Conservation (phyloP, 2,329 filamentous ascomycete genomes). For the Metarhizium sp. region DNA sequence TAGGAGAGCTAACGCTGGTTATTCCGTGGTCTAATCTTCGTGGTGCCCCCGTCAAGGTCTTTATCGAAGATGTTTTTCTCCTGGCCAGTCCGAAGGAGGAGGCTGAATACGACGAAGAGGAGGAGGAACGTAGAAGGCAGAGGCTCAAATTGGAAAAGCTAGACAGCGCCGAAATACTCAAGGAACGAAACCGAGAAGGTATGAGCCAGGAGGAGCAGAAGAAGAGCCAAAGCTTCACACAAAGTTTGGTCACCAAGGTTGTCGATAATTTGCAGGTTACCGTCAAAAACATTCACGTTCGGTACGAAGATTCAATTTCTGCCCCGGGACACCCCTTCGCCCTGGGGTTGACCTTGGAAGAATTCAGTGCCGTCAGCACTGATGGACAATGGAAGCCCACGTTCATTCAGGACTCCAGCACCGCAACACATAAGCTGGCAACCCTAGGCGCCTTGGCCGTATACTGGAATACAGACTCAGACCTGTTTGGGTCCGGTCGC, state of each 20-base stretch:
- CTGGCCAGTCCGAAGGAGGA: constrained; percentile 94
- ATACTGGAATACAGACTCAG: constrained; percentile 96
- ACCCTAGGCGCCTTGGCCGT: constrained; percentile 82
- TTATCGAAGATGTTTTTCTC: constrained; percentile 94
- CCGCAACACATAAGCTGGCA: constrained; percentile 85
- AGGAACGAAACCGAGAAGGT: constrained; percentile 85
- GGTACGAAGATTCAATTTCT: constrained; percentile 96
- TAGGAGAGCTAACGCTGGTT: constrained; percentile 81
- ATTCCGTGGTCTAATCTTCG: constrained; percentile 98
- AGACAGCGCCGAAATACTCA: constrained; percentile 88
- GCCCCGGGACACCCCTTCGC: constrained; percentile 93
- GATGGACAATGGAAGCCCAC: constrained; percentile 91
- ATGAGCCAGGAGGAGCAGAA: constrained; percentile 93
- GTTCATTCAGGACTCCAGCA: constrained; percentile 81
- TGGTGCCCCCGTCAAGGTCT: constrained; percentile 86
- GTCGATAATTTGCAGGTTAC: constrained; percentile 97
- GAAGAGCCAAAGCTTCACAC: constrained; percentile 95
- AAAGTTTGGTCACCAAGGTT: constrained; percentile 90
- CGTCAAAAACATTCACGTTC: constrained; percentile 96
- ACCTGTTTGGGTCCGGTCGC: constrained; percentile 72
- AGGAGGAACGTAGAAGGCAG: constrained; percentile 79
- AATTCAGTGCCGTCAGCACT: constrained; percentile 95
- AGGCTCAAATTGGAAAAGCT: constrained; percentile 98
- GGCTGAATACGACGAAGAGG: constrained; percentile 82
- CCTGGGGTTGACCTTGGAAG: constrained; percentile 81